Conservation (phyloP, 257 asterid genomes). For the Ocimum tenuiflorum region DNA sequence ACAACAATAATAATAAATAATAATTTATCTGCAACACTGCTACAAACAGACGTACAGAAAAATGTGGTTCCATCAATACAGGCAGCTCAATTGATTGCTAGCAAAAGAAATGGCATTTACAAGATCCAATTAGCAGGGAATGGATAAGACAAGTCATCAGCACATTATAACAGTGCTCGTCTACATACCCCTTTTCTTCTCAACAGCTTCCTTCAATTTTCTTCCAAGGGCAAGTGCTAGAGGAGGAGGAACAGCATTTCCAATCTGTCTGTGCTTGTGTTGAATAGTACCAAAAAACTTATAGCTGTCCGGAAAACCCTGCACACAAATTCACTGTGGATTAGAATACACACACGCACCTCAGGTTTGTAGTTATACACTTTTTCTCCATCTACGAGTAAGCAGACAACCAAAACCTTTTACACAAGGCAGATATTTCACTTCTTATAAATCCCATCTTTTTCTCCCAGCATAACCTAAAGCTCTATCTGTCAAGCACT, state of each 20-base stretch:
- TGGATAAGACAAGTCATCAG: neutral
- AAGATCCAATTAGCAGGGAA: neutral
- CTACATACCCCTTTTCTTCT: conserved; percentile 23
- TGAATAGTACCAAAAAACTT: conserved; percentile 55
- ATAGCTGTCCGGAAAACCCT: conserved; percentile 85
- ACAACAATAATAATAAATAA: no score
- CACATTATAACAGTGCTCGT: no score
- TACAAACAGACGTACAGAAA: neutral
- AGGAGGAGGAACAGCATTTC: conserved; percentile 97
- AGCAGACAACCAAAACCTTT: no score
- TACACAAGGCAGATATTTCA: no score
- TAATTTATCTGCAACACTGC: no score
- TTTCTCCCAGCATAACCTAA: no score
- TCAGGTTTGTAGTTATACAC: no score
- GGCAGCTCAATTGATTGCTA: neutral
- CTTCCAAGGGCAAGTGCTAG: conserved; percentile 78
- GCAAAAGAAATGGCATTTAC: neutral
- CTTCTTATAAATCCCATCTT: no score
- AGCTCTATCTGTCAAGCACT: no score
- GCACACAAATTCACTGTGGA: conserved; percentile 12
- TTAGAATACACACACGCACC: no score
- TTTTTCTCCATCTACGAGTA: no score
- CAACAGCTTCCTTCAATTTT: conserved; percentile 74
- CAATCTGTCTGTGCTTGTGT: conserved; percentile 86
- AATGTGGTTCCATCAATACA: neutral